phyloP scores from a whole-genome alignment of 176 grass and related monocot species.

The Bolboschoenus planiculmis region DNA sequence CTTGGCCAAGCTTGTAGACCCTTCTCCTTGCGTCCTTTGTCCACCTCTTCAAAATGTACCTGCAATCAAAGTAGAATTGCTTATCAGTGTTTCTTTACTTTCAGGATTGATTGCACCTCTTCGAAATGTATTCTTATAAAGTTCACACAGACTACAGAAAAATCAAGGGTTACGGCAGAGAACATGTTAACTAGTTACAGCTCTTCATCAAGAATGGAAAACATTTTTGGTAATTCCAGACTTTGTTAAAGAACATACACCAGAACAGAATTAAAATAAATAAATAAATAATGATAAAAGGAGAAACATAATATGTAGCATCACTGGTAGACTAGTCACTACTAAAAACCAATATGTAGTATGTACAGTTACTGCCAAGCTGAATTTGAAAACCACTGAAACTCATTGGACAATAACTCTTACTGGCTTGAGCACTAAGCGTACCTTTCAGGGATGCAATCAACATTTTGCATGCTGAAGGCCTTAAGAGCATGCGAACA shows the following conservation, averaged over 20 bases:
- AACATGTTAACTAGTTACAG: not conserved
- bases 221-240: not conserved
- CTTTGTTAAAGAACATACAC: not conserved
- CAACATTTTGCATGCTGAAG: slow-evolving; percentile 72
- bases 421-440: not conserved
- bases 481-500: slow-evolving; percentile 75
- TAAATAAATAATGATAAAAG: slow-evolving; percentile 9
- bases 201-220: not conserved
- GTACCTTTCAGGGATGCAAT: slow-evolving; percentile 57
- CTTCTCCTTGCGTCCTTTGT: slow-evolving; percentile 78
- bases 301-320: not conserved
- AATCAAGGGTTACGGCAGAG: not conserved
- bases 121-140: not conserved
- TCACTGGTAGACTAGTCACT: not conserved
- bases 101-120: not conserved
- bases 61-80: not conserved
- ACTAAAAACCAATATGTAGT: not conserved
- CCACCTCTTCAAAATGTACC: slow-evolving; percentile 73
- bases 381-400: not conserved
- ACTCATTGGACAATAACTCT: not conserved
- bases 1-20: slow-evolving; percentile 53
- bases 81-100: not conserved
- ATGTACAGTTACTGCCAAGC: not conserved
- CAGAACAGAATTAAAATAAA: not conserved
- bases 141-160: not conserved